Evolutionary conservation across 1,284 basidiomycete genomes (phyloP).

Genomic region (Butyriboletus appendiculatus): DNA sequence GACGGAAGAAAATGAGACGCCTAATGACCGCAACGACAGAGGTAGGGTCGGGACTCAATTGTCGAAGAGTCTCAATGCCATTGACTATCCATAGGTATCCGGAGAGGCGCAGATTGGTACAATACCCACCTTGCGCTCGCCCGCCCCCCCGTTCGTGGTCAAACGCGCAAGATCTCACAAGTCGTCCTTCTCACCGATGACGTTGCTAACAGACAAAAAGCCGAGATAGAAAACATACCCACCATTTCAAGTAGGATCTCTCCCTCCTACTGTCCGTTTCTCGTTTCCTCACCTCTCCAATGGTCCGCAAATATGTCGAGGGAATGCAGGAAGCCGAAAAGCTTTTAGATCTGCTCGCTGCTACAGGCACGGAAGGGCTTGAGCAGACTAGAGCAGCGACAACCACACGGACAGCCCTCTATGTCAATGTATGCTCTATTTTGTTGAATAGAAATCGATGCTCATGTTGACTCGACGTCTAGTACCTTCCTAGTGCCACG

Average conservation of each 20-base stretch:
- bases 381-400: conserved; percentile 58
- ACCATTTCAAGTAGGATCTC: conserved; percentile 57
- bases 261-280: background rate
- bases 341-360: conserved; percentile 81
- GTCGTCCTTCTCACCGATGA: conserved; percentile 91
- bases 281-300: background rate
- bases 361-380: conserved; percentile 58
- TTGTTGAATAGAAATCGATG: background rate
- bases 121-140: conserved; percentile 65
- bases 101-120: conserved; percentile 87
- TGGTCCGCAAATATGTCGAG: conserved; percentile 82
- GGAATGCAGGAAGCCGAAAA: conserved; percentile 61
- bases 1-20: conserved; percentile 72
- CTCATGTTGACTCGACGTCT: conserved; percentile 5
- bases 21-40: conserved; percentile 93
- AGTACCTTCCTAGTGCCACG: conserved; percentile 82
- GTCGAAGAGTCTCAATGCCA: background rate
- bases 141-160: conserved; percentile 53
- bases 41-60: conserved; percentile 43
- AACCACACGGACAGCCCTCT: conserved; percentile 63
- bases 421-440: conserved; percentile 64
- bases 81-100: conserved; percentile 60
- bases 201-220: conserved; percentile 79
- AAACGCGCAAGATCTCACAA: conserved; percentile 49
- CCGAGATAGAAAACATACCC: conserved; percentile 66